Evolutionary conservation across 495 filamentous ascomycete genomes (phyloP).

Genomic region (Parathielavia hyrcaniae): DNA sequence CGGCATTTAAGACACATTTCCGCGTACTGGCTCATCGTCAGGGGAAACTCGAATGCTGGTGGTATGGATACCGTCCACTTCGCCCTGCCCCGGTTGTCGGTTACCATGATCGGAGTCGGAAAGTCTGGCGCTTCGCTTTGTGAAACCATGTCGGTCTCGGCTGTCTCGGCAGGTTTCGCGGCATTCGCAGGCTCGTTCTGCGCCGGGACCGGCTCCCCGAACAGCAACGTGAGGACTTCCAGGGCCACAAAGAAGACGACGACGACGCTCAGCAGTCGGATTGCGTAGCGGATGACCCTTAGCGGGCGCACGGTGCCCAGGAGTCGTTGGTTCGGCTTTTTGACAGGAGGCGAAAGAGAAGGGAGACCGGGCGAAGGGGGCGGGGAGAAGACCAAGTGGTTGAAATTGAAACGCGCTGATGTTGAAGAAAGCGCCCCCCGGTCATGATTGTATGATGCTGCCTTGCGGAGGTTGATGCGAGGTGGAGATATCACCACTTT

Average conservation of each 20-base stretch:
- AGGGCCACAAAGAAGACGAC: constrained; percentile 34
- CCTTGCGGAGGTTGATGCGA: constrained; percentile 46
- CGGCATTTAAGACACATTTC: constrained; percentile 55
- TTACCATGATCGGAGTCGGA: constrained; percentile 54
- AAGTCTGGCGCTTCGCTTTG: constrained; percentile 47
- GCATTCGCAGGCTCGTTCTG: constrained; percentile 23
- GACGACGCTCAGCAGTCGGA: constrained; percentile 39
- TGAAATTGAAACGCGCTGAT: constrained; percentile 54
- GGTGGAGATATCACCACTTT: constrained; percentile 47
- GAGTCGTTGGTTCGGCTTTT: constrained; percentile 41
- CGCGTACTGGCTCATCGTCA: constrained; percentile 52
- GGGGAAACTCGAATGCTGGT: constrained; percentile 48
- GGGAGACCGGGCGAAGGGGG: constrained; percentile 60
- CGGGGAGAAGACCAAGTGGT: constrained; percentile 56
- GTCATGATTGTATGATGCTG: constrained; percentile 45
- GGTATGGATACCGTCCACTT: constrained; percentile 72
- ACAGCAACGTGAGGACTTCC: constrained; percentile 23
- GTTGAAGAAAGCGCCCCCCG: constrained; percentile 47
- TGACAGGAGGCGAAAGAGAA: constrained; percentile 55
- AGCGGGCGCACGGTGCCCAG: constrained; percentile 37
- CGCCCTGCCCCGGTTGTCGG: constrained; percentile 48
- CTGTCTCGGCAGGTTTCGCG: constrained; percentile 33
- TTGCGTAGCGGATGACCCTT: constrained; percentile 41
- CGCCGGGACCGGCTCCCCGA: constrained; percentile 15
- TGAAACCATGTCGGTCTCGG: constrained; percentile 42